These are phyloP conservation scores for Claviceps sp. DNA, from an alignment of 2,329 filamentous ascomycete species.

Conservation along the genomic window DNA sequence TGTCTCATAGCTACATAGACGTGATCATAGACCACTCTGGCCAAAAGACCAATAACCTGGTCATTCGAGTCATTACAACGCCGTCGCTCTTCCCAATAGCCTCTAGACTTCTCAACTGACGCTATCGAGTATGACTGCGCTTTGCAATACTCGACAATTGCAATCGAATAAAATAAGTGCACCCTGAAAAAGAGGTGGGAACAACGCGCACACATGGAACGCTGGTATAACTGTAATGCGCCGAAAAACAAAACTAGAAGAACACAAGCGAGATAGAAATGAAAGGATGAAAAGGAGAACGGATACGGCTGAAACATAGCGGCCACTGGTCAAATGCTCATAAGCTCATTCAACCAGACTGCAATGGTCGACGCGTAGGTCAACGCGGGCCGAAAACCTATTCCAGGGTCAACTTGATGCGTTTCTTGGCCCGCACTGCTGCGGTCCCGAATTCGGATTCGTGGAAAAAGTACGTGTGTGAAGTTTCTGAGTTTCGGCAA, in stretches of 20 bases:
- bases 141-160: neutral
- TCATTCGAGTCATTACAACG: conserved; percentile 5
- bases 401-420: conserved; percentile 8
- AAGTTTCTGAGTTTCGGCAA: neutral
- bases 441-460: neutral
- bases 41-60: neutral
- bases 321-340: neutral
- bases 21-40: neutral
- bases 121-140: conserved; percentile 7
- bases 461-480: neutral
- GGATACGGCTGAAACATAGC: neutral
- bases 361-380: neutral
- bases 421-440: neutral
- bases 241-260: conserved; percentile 2
- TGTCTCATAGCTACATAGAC: conserved; percentile 1
- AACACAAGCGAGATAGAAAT: neutral
- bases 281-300: neutral
- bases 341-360: conserved; percentile 2
- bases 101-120: conserved; percentile 12
- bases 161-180: neutral
- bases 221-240: conserved; percentile 7
- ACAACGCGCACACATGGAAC: conserved; percentile 3
- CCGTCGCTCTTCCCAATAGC: conserved; percentile 4
- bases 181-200: neutral
- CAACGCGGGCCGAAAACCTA: conserved; percentile 9